Conservation (phyloP, 352 stramenopile species). For the Phytophthora vignae region DNA sequence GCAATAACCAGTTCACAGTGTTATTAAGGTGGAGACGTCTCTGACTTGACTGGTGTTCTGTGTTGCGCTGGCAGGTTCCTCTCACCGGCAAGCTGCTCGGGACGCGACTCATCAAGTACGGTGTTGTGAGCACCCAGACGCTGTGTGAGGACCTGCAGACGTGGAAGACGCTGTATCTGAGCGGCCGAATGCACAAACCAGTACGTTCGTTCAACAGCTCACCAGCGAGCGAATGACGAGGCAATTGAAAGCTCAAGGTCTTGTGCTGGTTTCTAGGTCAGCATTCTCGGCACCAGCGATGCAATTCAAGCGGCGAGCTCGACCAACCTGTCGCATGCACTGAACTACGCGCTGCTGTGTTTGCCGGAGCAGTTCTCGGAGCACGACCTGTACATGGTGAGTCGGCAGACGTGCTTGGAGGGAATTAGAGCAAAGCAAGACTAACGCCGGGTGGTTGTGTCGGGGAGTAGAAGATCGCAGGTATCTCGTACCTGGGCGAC, state of each 20-base stretch:
- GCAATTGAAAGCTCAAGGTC: constrained; percentile 13
- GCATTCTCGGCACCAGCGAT: constrained; percentile 58
- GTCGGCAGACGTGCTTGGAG: neutral
- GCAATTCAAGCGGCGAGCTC: constrained; percentile 60
- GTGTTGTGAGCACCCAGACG: constrained; percentile 84
- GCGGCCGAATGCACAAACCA: constrained; percentile 88
- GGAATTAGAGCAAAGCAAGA: neutral
- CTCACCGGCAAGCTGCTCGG: constrained; percentile 62
- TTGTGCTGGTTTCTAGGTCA: constrained; percentile 48
- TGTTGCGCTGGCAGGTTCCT: constrained; percentile 46
- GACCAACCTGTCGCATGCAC: constrained; percentile 74
- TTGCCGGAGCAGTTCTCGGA: constrained; percentile 85
- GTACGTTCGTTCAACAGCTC: constrained; percentile 47
- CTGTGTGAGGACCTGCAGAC: constrained; percentile 77
- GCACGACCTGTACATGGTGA: constrained; percentile 86
- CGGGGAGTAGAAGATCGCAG: constrained; percentile 76
- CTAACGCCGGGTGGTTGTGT: too few relatives aligned
- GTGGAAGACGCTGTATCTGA: constrained; percentile 90
- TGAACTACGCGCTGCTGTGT: constrained; percentile 78
- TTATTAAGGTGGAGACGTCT: neutral
- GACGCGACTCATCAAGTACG: constrained; percentile 89
- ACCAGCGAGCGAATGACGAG: too few relatives aligned
- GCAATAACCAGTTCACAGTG: too few relatives aligned
- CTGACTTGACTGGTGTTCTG: neutral
- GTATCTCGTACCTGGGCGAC: constrained; percentile 91